These are phyloP conservation scores for Suhomyces tanzawaensis DNA, from an alignment of 805 yeast species.

Conservation along the genomic window DNA sequence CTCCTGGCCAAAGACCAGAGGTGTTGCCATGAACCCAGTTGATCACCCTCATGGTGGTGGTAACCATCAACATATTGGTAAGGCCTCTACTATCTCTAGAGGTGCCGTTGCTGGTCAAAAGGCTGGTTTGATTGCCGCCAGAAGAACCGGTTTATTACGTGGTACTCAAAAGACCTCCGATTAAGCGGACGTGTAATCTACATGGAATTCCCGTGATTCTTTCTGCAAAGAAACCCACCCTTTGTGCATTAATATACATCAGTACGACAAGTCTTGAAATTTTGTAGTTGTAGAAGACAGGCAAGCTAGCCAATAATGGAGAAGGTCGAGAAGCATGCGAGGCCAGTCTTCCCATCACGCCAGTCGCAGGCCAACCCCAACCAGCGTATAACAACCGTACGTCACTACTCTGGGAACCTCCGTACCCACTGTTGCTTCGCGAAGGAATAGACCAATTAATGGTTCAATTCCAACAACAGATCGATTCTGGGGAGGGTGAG, in stretches of 20 bases:
- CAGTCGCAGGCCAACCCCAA: too few relatives aligned
- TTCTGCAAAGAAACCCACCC: conserved; percentile 5
- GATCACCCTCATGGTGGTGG: conserved; percentile 99
- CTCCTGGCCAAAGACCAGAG: conserved; percentile 99
- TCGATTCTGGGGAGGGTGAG: too few relatives aligned
- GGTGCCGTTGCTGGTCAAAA: conserved; percentile 99
- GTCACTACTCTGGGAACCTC: too few relatives aligned
- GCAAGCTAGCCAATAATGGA: too few relatives aligned
- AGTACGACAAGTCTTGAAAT: background rate
- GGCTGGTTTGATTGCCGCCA: conserved; percentile 99
- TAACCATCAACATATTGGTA: conserved; percentile 99
- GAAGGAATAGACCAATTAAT: too few relatives aligned
- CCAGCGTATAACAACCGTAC: too few relatives aligned
- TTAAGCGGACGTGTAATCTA: conserved; percentile 20
- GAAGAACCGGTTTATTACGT: conserved; percentile 99
- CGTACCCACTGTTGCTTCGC: too few relatives aligned
- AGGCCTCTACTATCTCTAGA: conserved; percentile 98
- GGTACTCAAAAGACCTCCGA: conserved; percentile 89
- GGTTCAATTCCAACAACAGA: too few relatives aligned
- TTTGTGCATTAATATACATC: conserved; percentile 9
- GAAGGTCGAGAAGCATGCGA: too few relatives aligned
- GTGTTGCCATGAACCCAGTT: conserved; percentile 99
- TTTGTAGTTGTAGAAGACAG: conserved; percentile 4
- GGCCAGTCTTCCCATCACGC: too few relatives aligned
- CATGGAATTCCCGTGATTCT: background rate